Base-by-base conservation (phyloP, 257 asterid species). In the Salvia splendens region DNA sequence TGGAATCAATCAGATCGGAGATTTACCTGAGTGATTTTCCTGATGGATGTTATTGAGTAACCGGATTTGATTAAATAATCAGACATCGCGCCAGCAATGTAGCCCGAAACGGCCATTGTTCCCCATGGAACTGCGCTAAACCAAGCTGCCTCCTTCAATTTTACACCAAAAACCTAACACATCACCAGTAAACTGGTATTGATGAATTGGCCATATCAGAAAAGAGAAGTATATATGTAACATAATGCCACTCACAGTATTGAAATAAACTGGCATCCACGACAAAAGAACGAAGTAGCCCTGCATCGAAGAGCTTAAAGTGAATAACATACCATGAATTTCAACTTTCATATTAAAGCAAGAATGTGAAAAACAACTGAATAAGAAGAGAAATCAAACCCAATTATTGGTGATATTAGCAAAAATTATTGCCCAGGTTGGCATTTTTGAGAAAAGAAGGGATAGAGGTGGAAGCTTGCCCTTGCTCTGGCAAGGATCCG, bases 81-180 rank as follows among this genome's bases (percentile, higher is more conserved):
- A 5, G 99, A 93, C 3, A 77, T 65, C 5, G 82, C 75, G 68
- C 99, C 97, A 10, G 97, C 99, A 77, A 86, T 48, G 69, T 86
- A 93, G 80, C 99, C 97, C 9, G 99, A 86, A 68, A 93, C 64
- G 2, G 99, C 99, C 99, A 93, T 90, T 61, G 97, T 86, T 42
- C 91, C 99, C 99, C 99, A 93, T 0, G 99, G 99, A 69, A 90
- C 87, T 3, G 99, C 99, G 69, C 99, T 93, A 64, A 93, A 93
- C 99, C 99, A 93, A 51, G 99, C 99, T 17, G 99, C 99, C 75
- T 93, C 95, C 77, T 82, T 85, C 86, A 93, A 77, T 80, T 93
- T 93, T 77, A 93, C 96, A 68, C 68, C 79, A 62, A 82, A 93
- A 69, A 93, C 98, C 98, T 92, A 43, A 38, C n/a, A 46, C n/a